These are phyloP conservation scores for Podospora anserina DNA, from an alignment of 495 filamentous ascomycete species.

Conservation along the genomic window DNA sequence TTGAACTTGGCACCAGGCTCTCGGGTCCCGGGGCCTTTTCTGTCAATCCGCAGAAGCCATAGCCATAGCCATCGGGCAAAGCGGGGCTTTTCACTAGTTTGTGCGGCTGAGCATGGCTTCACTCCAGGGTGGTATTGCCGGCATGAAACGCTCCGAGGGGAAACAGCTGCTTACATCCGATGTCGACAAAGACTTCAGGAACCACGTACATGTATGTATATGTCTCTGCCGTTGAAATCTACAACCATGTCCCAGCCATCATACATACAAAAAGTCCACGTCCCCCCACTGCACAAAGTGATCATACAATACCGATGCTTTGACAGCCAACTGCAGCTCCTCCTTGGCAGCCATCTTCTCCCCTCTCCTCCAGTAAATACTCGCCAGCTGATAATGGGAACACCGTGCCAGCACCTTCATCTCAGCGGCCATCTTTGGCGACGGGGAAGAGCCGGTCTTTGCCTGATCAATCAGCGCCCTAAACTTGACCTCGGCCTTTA, in stretches of 20 bases:
- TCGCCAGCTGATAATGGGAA: slow-evolving; percentile 1
- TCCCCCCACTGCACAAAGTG: background rate
- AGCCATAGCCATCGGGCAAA: background rate
- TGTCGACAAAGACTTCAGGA: background rate
- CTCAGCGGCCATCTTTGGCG: background rate
- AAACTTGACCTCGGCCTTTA: background rate
- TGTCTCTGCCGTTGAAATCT: background rate
- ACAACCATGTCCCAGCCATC: background rate
- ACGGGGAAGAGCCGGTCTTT: background rate
- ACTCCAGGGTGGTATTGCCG: background rate
- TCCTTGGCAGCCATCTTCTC: background rate
- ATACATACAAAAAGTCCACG: background rate
- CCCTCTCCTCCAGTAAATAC: background rate
- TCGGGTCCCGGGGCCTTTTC: background rate
- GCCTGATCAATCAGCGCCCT: background rate
- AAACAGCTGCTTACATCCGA: background rate
- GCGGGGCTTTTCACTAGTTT: background rate
- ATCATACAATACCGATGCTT: background rate
- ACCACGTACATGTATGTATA: background rate
- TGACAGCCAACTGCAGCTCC: background rate
- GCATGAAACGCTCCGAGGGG: background rate
- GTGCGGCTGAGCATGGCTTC: background rate
- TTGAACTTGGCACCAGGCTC: background rate
- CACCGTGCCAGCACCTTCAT: background rate
- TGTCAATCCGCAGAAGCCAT: background rate